A percentile compares a stretch with the other conserved stretches of the same genome.
Evolutionary conservation across 2,329 filamentous ascomycete genomes (phyloP).

Genomic region (Scedosporium aurantiacum): DNA sequence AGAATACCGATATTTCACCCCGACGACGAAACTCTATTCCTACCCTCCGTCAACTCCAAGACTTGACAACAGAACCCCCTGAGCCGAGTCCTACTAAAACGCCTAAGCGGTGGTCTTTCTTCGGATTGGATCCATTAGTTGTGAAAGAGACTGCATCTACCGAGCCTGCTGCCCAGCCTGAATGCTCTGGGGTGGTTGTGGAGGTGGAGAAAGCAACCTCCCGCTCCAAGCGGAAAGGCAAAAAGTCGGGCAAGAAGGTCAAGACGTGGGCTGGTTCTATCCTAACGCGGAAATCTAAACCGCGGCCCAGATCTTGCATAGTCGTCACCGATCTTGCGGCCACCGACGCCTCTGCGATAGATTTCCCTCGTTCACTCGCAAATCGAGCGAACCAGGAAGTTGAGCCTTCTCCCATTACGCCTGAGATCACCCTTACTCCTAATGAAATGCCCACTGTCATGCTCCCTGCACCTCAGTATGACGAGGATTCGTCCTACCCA

Average conservation of each 20-base stretch:
- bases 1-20: constrained; percentile 20
- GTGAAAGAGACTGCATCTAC: not conserved
- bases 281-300: constrained; percentile 49
- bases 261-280: constrained; percentile 62
- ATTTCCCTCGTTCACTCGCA: not conserved
- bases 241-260: constrained; percentile 52
- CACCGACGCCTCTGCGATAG: not conserved
- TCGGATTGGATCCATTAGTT: constrained; percentile 44
- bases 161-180: not conserved
- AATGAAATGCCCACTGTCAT: constrained; percentile 17
- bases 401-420: not conserved
- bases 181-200: not conserved
- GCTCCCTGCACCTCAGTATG: constrained; percentile 15
- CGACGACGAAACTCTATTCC: constrained; percentile 51
- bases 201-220: not conserved
- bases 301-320: constrained; percentile 24
- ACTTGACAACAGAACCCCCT: constrained; percentile 20
- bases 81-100: constrained; percentile 39
- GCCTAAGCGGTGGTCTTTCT: constrained; percentile 51
- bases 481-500: constrained; percentile 59
- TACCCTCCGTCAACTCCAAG: constrained; percentile 31
- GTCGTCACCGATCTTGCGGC: not conserved
- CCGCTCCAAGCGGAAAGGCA: constrained; percentile 19
- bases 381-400: not conserved
- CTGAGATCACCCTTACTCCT: not conserved